Evolutionary conservation across 2,329 filamentous ascomycete species (phyloP), one percentile per base, ranked within the genome.

Genomic region (Botrytis porri): DNA sequence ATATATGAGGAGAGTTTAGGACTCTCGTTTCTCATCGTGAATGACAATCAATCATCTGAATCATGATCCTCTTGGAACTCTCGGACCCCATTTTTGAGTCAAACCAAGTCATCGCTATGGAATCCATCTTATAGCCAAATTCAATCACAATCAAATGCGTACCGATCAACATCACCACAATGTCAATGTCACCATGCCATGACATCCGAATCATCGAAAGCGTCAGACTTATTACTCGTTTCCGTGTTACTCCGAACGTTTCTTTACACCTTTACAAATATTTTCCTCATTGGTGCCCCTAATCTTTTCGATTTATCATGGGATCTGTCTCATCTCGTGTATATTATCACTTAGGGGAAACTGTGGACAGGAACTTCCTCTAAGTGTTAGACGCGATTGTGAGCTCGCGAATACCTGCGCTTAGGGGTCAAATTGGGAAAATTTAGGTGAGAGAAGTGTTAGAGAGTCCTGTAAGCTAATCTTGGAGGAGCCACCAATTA

Each of bases 301-400:
- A 39, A 64, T 65, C 37, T 39, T 14, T 37, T 43, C 25, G 9
- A 32, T 41, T 64, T 57, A 54, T 71, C 69, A 71, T 71, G 59
- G 66, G 59, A 70, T 63, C 57, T 51, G 35, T 69, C n/a, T 32
- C 54, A 45, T 39, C 70, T 73, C 75, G 60, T 76, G 75, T 77
- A 78, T 61, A 74, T 74, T 76, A 74, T 75, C 74, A 75, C 75
- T 78, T 78, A 77, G 72, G 70, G 74, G 77, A 74, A 71, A 69
- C 37, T 65, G 64, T 54, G 54, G 57, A 59, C 41, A 73, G 72
- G 65, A 72, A 59, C 66, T 73, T 60, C 70, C 69, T 71, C 71
- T 76, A 77, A 73, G 72, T 73, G 67, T 73, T 73, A 73, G 72
- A 74, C 43, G 37, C 69, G 65, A 57, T 57, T 57, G 51, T 57